phyloP scores from a whole-genome alignment of 345 rosid genomes.

The Eucalyptus sp. region DNA sequence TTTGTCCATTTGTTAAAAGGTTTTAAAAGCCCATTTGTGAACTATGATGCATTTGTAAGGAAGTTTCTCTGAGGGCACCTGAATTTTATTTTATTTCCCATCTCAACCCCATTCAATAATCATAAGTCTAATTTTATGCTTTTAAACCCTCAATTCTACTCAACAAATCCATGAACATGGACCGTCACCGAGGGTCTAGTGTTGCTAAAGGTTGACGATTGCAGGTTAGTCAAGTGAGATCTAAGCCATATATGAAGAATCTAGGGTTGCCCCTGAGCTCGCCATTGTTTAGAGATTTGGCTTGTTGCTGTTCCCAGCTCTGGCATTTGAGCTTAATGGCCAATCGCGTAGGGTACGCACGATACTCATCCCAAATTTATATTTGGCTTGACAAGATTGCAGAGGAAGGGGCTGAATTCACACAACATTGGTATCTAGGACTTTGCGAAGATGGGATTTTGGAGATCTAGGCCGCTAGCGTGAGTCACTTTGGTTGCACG shows the following conservation, averaged over 20 bases:
- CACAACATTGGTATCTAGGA: background rate
- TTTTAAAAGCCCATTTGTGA: background rate
- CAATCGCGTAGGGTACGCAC: accelerated
- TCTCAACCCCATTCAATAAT: background rate
- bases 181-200: background rate
- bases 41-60: accelerated
- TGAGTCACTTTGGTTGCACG: accelerated
- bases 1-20: background rate
- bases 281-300: accelerated
- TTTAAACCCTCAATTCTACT: background rate
- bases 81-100: background rate
- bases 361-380: background rate
- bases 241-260: no score
- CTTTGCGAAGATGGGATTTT: background rate
- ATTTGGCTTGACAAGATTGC: background rate
- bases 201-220: background rate
- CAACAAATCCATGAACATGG: background rate
- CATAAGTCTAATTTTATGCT: background rate
- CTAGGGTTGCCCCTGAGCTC: background rate
- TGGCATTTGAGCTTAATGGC: accelerated
- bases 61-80: background rate
- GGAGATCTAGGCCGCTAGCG: accelerated
- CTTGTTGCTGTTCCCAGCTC: accelerated
- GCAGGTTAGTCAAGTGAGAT: no score
- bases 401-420: background rate